Conservation (phyloP, 2,329 filamentous ascomycete genomes). For the Cephalotrichum gorgonifer region DNA sequence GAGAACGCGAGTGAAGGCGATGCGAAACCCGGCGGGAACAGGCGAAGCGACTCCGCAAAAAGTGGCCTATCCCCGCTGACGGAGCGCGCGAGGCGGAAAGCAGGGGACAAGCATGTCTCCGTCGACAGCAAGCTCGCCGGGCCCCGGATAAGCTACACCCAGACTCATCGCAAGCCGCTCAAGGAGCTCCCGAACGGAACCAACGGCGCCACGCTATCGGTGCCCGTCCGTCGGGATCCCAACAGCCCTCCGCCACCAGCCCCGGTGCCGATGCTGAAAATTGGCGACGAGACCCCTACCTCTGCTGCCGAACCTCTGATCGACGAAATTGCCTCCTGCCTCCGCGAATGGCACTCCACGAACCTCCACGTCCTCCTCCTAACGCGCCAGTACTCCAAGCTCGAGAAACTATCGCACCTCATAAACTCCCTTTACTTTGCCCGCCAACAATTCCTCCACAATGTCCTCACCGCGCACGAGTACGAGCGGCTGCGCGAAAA, state of each 20-base stretch:
- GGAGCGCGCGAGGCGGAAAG: conserved; percentile 23
- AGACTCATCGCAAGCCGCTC: conserved; percentile 10
- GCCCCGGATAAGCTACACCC: conserved; percentile 6
- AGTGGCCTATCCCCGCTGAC: conserved; percentile 33
- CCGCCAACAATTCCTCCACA: conserved; percentile 83
- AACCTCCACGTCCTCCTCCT: conserved; percentile 89
- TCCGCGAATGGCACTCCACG: conserved; percentile 97
- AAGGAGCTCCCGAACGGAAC: conserved; percentile 27
- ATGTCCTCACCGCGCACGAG: conserved; percentile 82
- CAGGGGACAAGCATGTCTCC: conserved; percentile 8
- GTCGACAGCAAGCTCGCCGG: not conserved
- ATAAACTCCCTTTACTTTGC: conserved; percentile 77
- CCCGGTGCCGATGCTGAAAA: conserved; percentile 93
- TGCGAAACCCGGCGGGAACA: conserved; percentile 7
- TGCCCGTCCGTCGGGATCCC: conserved; percentile 48
- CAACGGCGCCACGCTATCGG: conserved; percentile 28
- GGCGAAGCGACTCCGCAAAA: conserved; percentile 38
- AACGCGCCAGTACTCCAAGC: conserved; percentile 65
- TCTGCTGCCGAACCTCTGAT: conserved; percentile 83
- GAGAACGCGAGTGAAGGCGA: conserved; percentile 28
- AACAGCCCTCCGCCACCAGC: conserved; percentile 70
- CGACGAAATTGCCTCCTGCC: conserved; percentile 92
- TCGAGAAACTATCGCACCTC: conserved; percentile 73
- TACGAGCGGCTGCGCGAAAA: conserved; percentile 71
- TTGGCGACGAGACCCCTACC: conserved; percentile 91